These are phyloP conservation scores for Termitomyces sp. DNA, from an alignment of 768 basidiomycete species.

Conservation along the genomic window DNA sequence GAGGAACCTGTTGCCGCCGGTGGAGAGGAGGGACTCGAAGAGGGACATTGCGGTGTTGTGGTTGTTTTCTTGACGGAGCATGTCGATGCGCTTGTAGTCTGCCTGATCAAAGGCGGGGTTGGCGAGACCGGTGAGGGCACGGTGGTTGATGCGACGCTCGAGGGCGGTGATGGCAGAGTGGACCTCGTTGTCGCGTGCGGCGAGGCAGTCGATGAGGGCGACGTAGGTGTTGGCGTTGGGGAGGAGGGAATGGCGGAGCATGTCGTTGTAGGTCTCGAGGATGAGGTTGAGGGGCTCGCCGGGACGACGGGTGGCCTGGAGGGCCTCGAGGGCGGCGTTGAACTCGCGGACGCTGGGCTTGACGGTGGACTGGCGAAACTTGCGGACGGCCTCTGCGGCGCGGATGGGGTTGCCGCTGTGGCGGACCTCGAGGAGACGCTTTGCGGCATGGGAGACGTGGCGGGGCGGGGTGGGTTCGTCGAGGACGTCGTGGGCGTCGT, in stretches of 20 bases:
- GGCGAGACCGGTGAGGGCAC: conserved; percentile 20
- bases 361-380: conserved; percentile 22
- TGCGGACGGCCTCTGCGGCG: conserved; percentile 30
- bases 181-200: conserved; percentile 65
- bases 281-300: conserved; percentile 55
- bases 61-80: conserved; percentile 60
- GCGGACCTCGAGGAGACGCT: conserved; percentile 21
- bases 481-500: too few species aligned
- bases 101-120: conserved; percentile 14
- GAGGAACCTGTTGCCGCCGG: conserved; percentile 25
- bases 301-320: conserved; percentile 36
- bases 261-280: conserved; percentile 65
- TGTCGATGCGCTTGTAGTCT: conserved; percentile 33
- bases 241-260: conserved; percentile 54
- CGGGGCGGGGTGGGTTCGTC: too few species aligned
- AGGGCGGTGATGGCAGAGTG: conserved; percentile 36
- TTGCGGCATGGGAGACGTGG: conserved; percentile 7
- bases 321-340: conserved; percentile 55
- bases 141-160: conserved; percentile 34
- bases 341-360: conserved; percentile 45
- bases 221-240: conserved; percentile 64
- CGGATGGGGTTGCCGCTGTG: conserved; percentile 17
- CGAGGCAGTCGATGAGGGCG: conserved; percentile 55
- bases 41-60: conserved; percentile 66
- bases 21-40: conserved; percentile 54